A percentile compares a stretch with the other conserved stretches of the same genome.
phyloP scores from a whole-genome alignment of 202 grass and related monocot genomes.

The Schoenoplectus tabernaemontani region DNA sequence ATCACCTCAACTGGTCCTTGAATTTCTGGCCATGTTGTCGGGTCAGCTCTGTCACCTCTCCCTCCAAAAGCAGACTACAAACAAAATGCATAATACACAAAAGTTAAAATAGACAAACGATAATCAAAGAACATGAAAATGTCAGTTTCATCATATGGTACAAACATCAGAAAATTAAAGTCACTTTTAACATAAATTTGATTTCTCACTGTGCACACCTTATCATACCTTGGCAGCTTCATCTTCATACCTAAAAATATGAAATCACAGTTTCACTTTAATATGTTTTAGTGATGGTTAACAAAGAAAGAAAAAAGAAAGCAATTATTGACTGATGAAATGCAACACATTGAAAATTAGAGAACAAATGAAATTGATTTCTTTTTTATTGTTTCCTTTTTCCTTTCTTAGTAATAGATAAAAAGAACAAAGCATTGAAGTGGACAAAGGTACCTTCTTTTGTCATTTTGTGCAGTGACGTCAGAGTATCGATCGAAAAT shows the following conservation, averaged over 20 bases:
- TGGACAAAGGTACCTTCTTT: constrained; percentile 63
- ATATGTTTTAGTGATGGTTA: background rate
- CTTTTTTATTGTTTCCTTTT: background rate
- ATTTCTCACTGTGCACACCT: constrained; percentile 77
- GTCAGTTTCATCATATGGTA: constrained; percentile 4
- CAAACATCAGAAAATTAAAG: constrained; percentile 26
- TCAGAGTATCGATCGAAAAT: constrained; percentile 72
- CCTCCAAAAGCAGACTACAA: constrained; percentile 90
- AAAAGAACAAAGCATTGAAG: constrained; percentile 23
- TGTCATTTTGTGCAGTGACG: constrained; percentile 67
- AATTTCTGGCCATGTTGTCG: constrained; percentile 81
- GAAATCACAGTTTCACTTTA: constrained; percentile 29
- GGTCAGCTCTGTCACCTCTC: constrained; percentile 88
- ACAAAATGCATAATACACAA: constrained; percentile 18
- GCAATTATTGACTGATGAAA: constrained; percentile 6
- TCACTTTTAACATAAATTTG: constrained; percentile 3
- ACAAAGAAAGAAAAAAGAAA: constrained; percentile 17
- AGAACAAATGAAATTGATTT: constrained; percentile 14
- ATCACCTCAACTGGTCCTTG: constrained; percentile 89
- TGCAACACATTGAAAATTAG: background rate
- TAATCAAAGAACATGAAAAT: background rate
- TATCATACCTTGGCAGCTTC: constrained; percentile 94
- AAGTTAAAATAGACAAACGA: background rate
- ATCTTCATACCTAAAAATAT: constrained; percentile 75
- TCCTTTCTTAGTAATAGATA: background rate